Evolutionary conservation across 2,329 filamentous ascomycete species (phyloP), one percentile per base, ranked within the genome.

Genomic region (Microdochium bolleyi): DNA sequence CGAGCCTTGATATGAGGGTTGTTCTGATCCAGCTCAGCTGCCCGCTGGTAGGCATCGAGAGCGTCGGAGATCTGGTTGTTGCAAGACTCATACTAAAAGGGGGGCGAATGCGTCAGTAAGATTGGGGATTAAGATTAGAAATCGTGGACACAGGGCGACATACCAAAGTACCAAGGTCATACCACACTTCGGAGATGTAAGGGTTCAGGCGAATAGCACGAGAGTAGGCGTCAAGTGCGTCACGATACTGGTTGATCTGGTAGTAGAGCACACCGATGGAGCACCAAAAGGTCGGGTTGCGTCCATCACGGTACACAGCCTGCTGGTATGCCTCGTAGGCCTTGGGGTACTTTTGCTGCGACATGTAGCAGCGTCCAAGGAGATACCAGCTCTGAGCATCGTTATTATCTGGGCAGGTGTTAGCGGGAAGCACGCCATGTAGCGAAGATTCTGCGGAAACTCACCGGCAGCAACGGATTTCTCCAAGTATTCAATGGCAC

Each of bases 311-410:
- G 67, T 99, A 99, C 38, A 99, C 94, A 2, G 94, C 94, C 74
- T 99, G 94, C 68, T 99, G 94, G 70, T 97, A 97, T 5, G 94
- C 92, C 67, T 99, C 94, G 63, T 97, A 97, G 0, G 94, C 94
- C 70, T 97, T 97, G 64, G 92, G 92, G 63, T 97, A 97, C 70
- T 97, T 97, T 69, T 96, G 90, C 72, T 96, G 92, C 59, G 92
- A 95, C 94, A 99, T 97, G 77, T 97, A 99, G 75, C 94, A 97
- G 61, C 94, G 85, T 46, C 94, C 94, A 51, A 99, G 84, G 25
- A 99, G 81, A 70, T 99, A 99, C 94, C 94, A 99, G 73, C 92
- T 97, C 72, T 97, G 94, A 24, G 94, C 91, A 71, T 97, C 94
- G 58, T 79, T 88, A 71, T 95, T 92, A 65, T 99, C 92, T 92